Conservation (phyloP, 495 filamentous ascomycete species). For the Pyrenopolyporus hunteri region DNA sequence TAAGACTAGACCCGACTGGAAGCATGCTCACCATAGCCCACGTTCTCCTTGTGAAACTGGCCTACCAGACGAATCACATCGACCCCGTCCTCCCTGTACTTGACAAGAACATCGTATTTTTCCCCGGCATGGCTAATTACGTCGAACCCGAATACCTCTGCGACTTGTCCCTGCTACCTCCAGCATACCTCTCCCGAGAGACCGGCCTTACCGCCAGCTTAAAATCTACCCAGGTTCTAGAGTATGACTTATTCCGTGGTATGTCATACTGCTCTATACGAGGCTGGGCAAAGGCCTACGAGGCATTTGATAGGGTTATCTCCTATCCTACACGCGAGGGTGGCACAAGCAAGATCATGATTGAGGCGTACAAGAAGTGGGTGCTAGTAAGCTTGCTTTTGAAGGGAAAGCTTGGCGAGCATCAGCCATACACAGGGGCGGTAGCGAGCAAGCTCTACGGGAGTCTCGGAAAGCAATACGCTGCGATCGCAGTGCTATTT, state of each 20-base stretch:
- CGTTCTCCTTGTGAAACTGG: slow-evolving; percentile 64
- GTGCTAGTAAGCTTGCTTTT: slow-evolving; percentile 76
- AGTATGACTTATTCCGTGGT: slow-evolving; percentile 80
- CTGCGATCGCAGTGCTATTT: slow-evolving; percentile 71
- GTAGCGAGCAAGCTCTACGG: slow-evolving; percentile 63
- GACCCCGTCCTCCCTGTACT: slow-evolving; percentile 66
- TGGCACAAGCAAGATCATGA: slow-evolving; percentile 74
- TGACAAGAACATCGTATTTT: slow-evolving; percentile 70
- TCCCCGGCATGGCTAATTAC: slow-evolving; percentile 56
- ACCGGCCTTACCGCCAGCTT: slow-evolving; percentile 66
- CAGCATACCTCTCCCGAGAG: slow-evolving; percentile 59
- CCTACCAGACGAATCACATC: slow-evolving; percentile 58
- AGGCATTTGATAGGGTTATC: slow-evolving; percentile 72
- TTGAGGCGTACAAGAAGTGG: slow-evolving; percentile 95
- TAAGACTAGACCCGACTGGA: slow-evolving; percentile 74
- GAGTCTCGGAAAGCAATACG: slow-evolving; percentile 71
- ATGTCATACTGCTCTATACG: slow-evolving; percentile 77
- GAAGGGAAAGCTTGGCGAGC: slow-evolving; percentile 65
- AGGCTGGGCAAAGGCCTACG: slow-evolving; percentile 73
- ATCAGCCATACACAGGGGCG: slow-evolving; percentile 45
- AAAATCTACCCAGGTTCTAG: slow-evolving; percentile 64
- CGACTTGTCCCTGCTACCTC: slow-evolving; percentile 44
- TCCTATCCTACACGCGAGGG: slow-evolving; percentile 64
- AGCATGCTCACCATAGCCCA: slow-evolving; percentile 74
- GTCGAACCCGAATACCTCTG: slow-evolving; percentile 35